Percentiles rank a stretch among this genome's conserved stretches.
These are phyloP conservation scores for Amphibolis antarctica DNA, from an alignment of 106 monocot genomes.

Conservation along the genomic window DNA sequence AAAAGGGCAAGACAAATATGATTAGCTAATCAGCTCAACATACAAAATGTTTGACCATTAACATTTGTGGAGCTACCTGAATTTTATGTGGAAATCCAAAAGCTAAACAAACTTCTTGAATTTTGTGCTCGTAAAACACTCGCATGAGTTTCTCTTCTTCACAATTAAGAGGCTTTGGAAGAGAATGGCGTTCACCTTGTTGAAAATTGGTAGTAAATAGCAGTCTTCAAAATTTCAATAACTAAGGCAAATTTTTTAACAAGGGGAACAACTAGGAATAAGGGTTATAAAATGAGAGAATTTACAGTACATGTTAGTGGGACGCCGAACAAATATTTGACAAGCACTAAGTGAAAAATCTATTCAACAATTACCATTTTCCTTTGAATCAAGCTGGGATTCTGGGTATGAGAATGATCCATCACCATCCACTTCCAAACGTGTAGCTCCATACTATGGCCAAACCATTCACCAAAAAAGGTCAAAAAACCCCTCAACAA, in stretches of 20 bases:
- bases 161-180: constrained; percentile 59
- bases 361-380: constrained; percentile 28
- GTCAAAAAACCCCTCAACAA: background rate
- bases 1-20: background rate
- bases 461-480: background rate
- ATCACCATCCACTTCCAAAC: constrained; percentile 72
- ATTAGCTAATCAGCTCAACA: too few species aligned
- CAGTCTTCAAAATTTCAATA: background rate
- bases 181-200: constrained; percentile 38
- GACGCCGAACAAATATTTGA: too few species aligned
- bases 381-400: constrained; percentile 31
- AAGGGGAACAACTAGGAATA: too few species aligned
- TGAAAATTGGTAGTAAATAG: background rate
- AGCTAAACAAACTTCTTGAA: constrained; percentile 96
- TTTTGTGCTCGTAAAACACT: constrained; percentile 92
- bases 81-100: constrained; percentile 94
- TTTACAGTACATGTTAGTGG: too few species aligned
- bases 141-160: constrained; percentile 80
- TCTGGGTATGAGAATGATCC: constrained; percentile 63
- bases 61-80: constrained; percentile 72
- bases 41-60: too few species aligned
- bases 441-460: constrained; percentile 58
- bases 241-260: too few species aligned
- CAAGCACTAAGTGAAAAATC: background rate
- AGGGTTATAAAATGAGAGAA: too few species aligned